Percentiles rank a stretch among this genome's conserved stretches.
These are phyloP conservation scores for Mrakia frigida DNA, from an alignment of 768 basidiomycete genomes.

Conservation along the genomic window DNA sequence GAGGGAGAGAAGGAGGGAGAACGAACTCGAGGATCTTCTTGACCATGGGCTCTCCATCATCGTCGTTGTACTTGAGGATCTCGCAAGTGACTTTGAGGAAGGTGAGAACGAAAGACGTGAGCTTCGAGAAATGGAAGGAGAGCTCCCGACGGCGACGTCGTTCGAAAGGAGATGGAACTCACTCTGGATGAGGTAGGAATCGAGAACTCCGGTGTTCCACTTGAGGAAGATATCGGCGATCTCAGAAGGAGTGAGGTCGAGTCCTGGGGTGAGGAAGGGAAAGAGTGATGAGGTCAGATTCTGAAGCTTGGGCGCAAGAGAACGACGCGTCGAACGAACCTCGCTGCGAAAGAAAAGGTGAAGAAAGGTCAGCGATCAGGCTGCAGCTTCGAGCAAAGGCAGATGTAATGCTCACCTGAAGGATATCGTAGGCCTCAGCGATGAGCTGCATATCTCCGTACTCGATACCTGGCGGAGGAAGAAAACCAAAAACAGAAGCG, in stretches of 20 bases:
- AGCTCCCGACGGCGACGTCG: no score
- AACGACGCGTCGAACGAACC: not conserved
- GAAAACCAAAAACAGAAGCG: no score
- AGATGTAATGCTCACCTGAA: conserved; percentile 48
- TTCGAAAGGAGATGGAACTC: not conserved
- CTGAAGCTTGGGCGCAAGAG: not conserved
- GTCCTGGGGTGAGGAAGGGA: conserved; percentile 56
- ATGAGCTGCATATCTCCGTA: conserved; percentile 99
- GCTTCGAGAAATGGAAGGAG: no score
- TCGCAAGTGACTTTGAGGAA: conserved; percentile 54
- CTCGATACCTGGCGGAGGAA: conserved; percentile 62
- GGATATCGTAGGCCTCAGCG: conserved; percentile 96
- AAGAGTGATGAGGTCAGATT: not conserved
- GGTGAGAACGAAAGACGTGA: not conserved
- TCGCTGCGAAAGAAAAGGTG: not conserved
- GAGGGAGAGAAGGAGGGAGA: not conserved
- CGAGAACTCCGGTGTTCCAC: conserved; percentile 95
- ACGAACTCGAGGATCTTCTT: conserved; percentile 76
- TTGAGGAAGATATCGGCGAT: conserved; percentile 87
- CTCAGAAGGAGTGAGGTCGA: conserved; percentile 76
- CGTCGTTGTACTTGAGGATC: conserved; percentile 94
- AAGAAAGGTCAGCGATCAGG: not conserved
- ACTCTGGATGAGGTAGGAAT: conserved; percentile 96
- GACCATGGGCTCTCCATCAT: conserved; percentile 85
- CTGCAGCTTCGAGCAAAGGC: no score